Evolutionary conservation across 257 asterid species (phyloP).

Genomic region (Capsicum baccatum): DNA sequence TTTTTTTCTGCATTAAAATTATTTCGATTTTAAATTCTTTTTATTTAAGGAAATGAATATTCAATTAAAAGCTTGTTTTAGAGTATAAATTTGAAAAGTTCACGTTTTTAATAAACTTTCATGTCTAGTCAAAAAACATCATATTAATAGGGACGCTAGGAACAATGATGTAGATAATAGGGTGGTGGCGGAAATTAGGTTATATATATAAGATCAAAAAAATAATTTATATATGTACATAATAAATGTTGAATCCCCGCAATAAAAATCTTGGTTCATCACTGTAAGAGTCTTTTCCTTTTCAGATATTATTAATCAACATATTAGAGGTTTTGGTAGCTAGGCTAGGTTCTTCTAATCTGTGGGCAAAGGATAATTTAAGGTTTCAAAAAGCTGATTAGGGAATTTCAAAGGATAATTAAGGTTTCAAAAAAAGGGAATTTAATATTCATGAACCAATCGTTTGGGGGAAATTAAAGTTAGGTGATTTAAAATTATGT

Average conservation of each 20-base stretch:
- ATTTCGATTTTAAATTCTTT: too few relatives aligned
- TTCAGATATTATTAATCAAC: neutral
- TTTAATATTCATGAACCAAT: conserved; percentile 1
- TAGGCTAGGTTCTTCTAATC: neutral
- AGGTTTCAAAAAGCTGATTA: conserved; percentile 29
- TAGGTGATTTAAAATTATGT: neutral
- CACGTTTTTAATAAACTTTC: neutral
- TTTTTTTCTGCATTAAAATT: neutral
- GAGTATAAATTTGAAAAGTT: too few relatives aligned
- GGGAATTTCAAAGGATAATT: conserved; percentile 12
- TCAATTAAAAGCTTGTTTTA: neutral
- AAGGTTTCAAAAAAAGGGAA: conserved; percentile 16
- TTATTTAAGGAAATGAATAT: neutral
- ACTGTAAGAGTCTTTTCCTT: neutral
- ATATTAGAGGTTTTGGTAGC: neutral
- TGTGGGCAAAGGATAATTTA: conserved; percentile 30
- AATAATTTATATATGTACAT: too few relatives aligned
- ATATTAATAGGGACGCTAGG: neutral
- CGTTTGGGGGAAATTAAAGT: neutral
- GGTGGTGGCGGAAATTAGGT: neutral
- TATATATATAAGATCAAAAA: too few relatives aligned
- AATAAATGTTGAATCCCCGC: too few relatives aligned
- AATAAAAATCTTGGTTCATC: neutral
- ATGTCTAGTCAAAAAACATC: neutral
- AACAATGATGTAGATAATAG: neutral